Evolutionary conservation across 1,284 basidiomycete species (phyloP).

Genomic region (Marasmius sp.): DNA sequence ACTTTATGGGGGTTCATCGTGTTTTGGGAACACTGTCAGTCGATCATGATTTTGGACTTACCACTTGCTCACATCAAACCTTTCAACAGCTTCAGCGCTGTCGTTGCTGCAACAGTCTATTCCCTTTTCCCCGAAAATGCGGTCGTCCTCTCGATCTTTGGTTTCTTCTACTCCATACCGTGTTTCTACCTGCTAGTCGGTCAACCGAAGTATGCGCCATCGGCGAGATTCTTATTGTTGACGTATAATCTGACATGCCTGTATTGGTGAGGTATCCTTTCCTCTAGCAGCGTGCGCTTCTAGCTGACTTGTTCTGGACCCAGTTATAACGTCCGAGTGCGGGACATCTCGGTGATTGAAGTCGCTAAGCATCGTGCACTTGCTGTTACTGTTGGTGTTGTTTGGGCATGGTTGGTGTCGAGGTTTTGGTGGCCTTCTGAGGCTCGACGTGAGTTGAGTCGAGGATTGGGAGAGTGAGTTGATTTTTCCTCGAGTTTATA

Average conservation of each 20-base stretch:
- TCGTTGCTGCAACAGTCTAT: constrained; percentile 73
- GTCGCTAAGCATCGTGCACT: constrained; percentile 79
- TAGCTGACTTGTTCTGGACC: constrained; percentile 8
- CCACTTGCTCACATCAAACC: constrained; percentile 10
- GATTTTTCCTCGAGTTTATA: not conserved
- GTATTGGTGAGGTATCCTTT: constrained; percentile 59
- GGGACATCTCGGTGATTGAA: constrained; percentile 66
- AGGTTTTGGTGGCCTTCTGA: constrained; percentile 95
- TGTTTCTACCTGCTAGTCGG: constrained; percentile 92
- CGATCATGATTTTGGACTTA: constrained; percentile 1
- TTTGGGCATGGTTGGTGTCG: constrained; percentile 89
- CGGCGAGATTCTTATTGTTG: constrained; percentile 85
- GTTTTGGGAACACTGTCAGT: constrained; percentile 81
- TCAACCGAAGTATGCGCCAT: constrained; percentile 76
- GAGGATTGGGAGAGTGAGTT: constrained; percentile 82
- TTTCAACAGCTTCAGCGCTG: constrained; percentile 68
- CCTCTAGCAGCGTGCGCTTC: constrained; percentile 2
- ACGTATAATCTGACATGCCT: constrained; percentile 92
- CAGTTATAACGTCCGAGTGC: constrained; percentile 82
- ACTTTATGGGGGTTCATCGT: constrained; percentile 76
- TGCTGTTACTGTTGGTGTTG: constrained; percentile 84
- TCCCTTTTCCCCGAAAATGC: constrained; percentile 77
- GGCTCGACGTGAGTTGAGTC: constrained; percentile 83
- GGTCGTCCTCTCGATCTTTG: constrained; percentile 76
- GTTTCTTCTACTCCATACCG: constrained; percentile 89